Evolutionary conservation across 306 rosid genomes (phyloP).

Genomic region (Ormosia emarginata): DNA sequence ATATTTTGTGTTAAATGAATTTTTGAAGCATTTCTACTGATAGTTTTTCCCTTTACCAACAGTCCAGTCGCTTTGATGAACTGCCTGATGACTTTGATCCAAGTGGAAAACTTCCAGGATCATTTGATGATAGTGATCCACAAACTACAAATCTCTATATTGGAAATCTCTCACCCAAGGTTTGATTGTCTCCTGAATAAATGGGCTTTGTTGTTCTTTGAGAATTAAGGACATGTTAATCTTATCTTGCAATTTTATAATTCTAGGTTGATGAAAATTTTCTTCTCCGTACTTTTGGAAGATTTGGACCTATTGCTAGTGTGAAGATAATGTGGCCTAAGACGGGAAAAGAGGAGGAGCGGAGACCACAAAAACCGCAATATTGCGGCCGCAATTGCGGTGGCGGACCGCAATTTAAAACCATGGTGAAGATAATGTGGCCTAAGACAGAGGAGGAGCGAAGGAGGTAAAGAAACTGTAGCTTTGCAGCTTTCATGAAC

Average conservation of each 20-base stretch:
- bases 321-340: slow-evolving; percentile 99
- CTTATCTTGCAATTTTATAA: slow-evolving; percentile 22
- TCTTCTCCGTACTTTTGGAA: slow-evolving; percentile 96
- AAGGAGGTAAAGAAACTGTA: slow-evolving; percentile 97
- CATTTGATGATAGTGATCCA: slow-evolving; percentile 99
- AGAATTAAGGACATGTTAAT: neutral
- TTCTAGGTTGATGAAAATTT: slow-evolving; percentile 96
- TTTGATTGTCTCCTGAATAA: slow-evolving; percentile 23
- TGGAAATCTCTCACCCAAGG: slow-evolving; percentile 98
- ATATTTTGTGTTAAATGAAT: neutral
- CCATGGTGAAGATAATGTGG: no score
- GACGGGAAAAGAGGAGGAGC: no score
- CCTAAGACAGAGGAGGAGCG: slow-evolving; percentile 99
- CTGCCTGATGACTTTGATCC: slow-evolving; percentile 97
- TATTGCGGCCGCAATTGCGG: no score
- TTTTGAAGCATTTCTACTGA: slow-evolving; percentile 1
- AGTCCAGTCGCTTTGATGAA: slow-evolving; percentile 92
- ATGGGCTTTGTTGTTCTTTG: slow-evolving; percentile 1
- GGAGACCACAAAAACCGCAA: no score
- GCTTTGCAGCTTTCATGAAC: slow-evolving; percentile 99
- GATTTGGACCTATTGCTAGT: slow-evolving; percentile 99
- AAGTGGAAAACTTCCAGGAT: slow-evolving; percentile 94
- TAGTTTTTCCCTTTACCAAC: slow-evolving; percentile 29
- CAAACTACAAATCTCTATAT: slow-evolving; percentile 98
- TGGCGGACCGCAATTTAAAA: no score